These are phyloP conservation scores for Corynascus novoguineensis DNA, from an alignment of 495 filamentous ascomycete genomes.

Conservation along the genomic window DNA sequence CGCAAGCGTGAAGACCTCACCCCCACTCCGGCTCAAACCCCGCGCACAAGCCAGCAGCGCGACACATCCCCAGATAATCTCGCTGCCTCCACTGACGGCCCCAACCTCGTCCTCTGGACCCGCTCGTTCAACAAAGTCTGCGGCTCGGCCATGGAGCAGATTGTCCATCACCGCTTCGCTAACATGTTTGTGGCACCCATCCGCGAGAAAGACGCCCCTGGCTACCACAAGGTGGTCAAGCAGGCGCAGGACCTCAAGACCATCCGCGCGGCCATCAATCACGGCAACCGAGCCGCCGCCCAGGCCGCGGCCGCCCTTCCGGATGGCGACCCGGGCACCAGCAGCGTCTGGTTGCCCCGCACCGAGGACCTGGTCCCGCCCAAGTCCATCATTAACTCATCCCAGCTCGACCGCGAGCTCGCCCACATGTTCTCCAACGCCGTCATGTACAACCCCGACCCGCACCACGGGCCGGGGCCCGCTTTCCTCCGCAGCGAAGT, in stretches of 20 bases:
- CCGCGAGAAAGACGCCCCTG: slow-evolving; percentile 76
- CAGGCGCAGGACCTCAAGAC: slow-evolving; percentile 84
- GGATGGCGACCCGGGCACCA: slow-evolving; percentile 38
- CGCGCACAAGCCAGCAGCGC: slow-evolving; percentile 9
- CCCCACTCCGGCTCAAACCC: slow-evolving; percentile 21
- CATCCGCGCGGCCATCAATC: slow-evolving; percentile 70
- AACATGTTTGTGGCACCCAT: slow-evolving; percentile 82
- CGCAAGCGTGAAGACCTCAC: slow-evolving; percentile 45
- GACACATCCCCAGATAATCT: slow-evolving; percentile 12
- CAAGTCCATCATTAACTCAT: slow-evolving; percentile 86
- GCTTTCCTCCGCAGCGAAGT: slow-evolving; percentile 41
- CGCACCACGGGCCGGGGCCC: slow-evolving; percentile 60
- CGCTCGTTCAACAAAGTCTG: slow-evolving; percentile 75
- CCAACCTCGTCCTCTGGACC: slow-evolving; percentile 60
- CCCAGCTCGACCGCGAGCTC: slow-evolving; percentile 90
- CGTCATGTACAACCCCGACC: slow-evolving; percentile 90
- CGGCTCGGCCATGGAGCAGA: slow-evolving; percentile 75
- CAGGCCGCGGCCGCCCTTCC: slow-evolving; percentile 52
- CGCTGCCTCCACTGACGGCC: slow-evolving; percentile 23
- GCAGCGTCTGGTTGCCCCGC: slow-evolving; percentile 59
- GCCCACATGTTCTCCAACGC: slow-evolving; percentile 97
- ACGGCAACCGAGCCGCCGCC: slow-evolving; percentile 68
- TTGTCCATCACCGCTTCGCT: slow-evolving; percentile 77
- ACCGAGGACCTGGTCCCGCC: slow-evolving; percentile 75
- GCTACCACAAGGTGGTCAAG: slow-evolving; percentile 81